Evolutionary conservation across 2,329 filamentous ascomycete species (phyloP).

Genomic region (Mycosphaerella arachidis): DNA sequence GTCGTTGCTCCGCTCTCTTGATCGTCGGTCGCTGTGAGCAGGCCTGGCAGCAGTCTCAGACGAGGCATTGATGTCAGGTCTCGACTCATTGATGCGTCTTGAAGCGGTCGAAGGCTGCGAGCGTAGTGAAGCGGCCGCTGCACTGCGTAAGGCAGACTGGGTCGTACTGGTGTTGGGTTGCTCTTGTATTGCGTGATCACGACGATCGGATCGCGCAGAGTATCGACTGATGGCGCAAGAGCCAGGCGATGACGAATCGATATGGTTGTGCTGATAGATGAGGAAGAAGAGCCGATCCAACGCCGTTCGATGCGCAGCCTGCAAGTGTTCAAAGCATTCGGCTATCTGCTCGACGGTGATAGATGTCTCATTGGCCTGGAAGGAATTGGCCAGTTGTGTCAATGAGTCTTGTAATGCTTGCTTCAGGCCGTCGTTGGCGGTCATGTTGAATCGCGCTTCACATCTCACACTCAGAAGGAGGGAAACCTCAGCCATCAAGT

Average conservation of each 20-base stretch:
- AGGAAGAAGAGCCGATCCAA: slow-evolving; percentile 1
- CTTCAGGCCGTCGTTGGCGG: background rate
- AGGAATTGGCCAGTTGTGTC: slow-evolving; percentile 2
- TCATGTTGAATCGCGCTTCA: background rate
- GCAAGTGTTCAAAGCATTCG: slow-evolving; percentile 1
- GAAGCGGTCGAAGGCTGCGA: background rate
- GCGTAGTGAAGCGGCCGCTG: too few relatives aligned
- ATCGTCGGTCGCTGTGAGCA: background rate
- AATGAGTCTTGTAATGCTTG: slow-evolving; percentile 5
- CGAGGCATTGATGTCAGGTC: background rate
- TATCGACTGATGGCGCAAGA: background rate
- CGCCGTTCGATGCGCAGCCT: background rate
- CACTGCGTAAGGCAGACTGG: too few relatives aligned
- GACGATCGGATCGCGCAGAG: background rate
- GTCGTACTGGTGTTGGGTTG: background rate
- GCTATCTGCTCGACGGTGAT: slow-evolving; percentile 1
- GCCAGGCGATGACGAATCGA: background rate
- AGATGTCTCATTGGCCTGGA: slow-evolving; percentile 3
- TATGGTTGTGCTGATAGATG: background rate
- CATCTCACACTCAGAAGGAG: background rate
- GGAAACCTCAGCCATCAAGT: background rate
- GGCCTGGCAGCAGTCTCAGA: background rate
- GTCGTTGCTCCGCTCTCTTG: background rate
- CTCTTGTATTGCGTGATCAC: background rate
- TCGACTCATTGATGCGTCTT: background rate